These are phyloP conservation scores for Cladosporium cucumerinum DNA, from an alignment of 2,329 filamentous ascomycete species.

Conservation along the genomic window DNA sequence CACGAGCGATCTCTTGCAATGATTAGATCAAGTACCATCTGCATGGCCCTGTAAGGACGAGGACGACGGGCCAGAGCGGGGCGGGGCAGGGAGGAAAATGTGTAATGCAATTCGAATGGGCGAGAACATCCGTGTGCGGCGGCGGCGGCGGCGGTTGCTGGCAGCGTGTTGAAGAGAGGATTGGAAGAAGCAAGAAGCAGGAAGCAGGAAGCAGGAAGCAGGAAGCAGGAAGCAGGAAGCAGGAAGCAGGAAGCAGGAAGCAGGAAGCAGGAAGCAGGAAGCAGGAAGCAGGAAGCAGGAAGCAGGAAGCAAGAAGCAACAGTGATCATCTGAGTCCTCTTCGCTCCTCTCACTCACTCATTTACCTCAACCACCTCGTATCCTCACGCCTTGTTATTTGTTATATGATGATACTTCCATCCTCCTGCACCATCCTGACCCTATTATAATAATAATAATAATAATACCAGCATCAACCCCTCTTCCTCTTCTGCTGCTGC, in stretches of 20 bases:
- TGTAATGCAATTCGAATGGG: not conserved
- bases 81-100: not conserved
- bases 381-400: not conserved
- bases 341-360: not conserved
- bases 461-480: not conserved
- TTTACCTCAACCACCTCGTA: not conserved
- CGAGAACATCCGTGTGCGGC: not conserved
- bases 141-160: not conserved
- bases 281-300: not conserved
- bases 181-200: not conserved
- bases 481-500: not conserved
- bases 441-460: too few species aligned
- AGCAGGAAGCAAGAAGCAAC: not conserved
- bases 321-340: not conserved
- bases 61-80: not conserved
- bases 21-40: not conserved
- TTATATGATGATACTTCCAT: not conserved
- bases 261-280: not conserved
- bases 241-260: not conserved
- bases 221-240: not conserved
- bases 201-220: not conserved
- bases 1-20: not conserved
- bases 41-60: not conserved
- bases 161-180: not conserved
- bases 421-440: not conserved